Conservation (phyloP, 768 basidiomycete genomes). For the Saitozyma podzolica region DNA sequence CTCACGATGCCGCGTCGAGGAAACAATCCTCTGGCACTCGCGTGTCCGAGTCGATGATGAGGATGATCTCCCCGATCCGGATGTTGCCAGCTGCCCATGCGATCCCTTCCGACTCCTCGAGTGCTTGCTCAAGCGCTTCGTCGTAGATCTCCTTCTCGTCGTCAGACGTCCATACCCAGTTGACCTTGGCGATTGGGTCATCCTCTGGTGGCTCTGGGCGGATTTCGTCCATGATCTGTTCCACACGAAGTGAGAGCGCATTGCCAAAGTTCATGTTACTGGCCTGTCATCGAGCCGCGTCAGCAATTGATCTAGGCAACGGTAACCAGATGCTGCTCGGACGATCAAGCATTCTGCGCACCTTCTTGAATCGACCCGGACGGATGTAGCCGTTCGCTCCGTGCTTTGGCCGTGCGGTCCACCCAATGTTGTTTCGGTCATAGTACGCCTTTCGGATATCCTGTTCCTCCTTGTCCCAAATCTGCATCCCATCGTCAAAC, state of each 20-base stretch:
- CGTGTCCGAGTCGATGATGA: constrained; percentile 80
- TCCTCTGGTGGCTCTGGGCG: constrained; percentile 57
- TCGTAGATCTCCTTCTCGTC: constrained; percentile 67
- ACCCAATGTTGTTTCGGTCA: constrained; percentile 68
- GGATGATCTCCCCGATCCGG: constrained; percentile 65
- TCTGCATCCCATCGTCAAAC: constrained; percentile 73
- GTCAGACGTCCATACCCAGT: constrained; percentile 61
- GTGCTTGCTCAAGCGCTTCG: constrained; percentile 68
- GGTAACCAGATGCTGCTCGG: not conserved
- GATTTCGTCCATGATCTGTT: constrained; percentile 57
- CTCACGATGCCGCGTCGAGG: constrained; percentile 68
- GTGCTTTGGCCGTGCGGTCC: constrained; percentile 78
- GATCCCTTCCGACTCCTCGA: constrained; percentile 65
- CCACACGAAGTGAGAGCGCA: constrained; percentile 65
- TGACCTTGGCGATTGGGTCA: constrained; percentile 8
- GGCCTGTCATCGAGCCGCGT: constrained; percentile 52
- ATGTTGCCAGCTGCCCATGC: constrained; percentile 72
- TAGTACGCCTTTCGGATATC: constrained; percentile 73
- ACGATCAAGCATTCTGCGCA: not conserved
- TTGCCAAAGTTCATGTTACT: constrained; percentile 89
- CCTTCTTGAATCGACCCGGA: constrained; percentile 87
- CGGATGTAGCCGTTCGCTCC: constrained; percentile 71
- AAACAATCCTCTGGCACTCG: constrained; percentile 84
- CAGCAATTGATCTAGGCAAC: no score
- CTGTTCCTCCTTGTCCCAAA: constrained; percentile 64